These are phyloP conservation scores for Aspergillus neoniger DNA, from an alignment of 2,329 filamentous ascomycete genomes.

Conservation along the genomic window DNA sequence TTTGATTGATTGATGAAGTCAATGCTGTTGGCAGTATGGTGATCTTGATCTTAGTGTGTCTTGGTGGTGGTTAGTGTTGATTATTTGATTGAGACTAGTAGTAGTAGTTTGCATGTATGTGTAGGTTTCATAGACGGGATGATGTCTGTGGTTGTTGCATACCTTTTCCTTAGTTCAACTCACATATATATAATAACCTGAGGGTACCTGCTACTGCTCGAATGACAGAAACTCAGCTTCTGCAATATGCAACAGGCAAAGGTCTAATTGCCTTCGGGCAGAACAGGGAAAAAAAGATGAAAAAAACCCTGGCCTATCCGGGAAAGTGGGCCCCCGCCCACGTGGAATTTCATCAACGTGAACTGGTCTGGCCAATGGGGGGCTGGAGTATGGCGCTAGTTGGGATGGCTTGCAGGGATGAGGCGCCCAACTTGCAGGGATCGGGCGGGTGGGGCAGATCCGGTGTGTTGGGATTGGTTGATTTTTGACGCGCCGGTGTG, in stretches of 20 bases:
- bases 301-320: constrained; percentile 13
- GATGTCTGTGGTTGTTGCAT: too few species aligned
- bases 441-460: neutral
- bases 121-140: too few species aligned
- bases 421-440: neutral
- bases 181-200: too few species aligned
- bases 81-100: neutral
- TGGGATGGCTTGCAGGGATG: neutral
- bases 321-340: constrained; percentile 11
- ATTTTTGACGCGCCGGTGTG: neutral
- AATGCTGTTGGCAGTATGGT: neutral
- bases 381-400: neutral
- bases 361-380: neutral
- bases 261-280: neutral
- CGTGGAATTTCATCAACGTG: constrained; percentile 4
- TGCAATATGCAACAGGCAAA: neutral
- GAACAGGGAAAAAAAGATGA: constrained; percentile 7
- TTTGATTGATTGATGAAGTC: neutral
- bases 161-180: too few species aligned
- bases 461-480: neutral
- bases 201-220: too few species aligned
- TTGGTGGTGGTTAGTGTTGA: neutral
- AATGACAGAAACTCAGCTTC: too few species aligned
- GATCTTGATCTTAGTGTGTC: neutral
- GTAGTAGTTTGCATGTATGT: too few species aligned